A percentile compares a stretch with the other conserved stretches of the same genome.
phyloP scores from a whole-genome alignment of 2,329 filamentous ascomycete genomes.

The Zymoseptoria tritici region DNA sequence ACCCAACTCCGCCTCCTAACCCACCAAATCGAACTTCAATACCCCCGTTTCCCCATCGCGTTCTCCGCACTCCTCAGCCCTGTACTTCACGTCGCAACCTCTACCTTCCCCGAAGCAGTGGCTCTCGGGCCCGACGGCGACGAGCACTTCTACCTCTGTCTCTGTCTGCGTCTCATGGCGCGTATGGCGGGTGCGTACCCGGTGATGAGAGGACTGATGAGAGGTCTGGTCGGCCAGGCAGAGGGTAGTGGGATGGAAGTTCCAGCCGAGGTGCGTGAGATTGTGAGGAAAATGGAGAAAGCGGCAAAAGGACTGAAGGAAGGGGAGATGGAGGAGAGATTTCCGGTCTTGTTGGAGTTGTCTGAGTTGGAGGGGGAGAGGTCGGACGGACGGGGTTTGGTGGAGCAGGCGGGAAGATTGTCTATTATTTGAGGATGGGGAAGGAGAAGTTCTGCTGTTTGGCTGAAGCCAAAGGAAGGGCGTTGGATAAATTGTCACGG shows the following conservation, averaged over 20 bases:
- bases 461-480: too few species aligned
- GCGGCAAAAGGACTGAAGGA: background rate
- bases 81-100: conserved; percentile 3
- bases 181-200: conserved; percentile 5
- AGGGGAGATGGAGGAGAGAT: background rate
- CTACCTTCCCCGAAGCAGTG: background rate
- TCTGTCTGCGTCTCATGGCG: conserved; percentile 6
- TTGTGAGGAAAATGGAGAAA: background rate
- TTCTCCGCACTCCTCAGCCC: background rate
- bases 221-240: background rate
- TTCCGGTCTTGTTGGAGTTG: background rate
- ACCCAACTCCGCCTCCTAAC: conserved; percentile 2
- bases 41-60: conserved; percentile 1
- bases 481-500: too few species aligned
- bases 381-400: background rate
- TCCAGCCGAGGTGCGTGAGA: background rate
- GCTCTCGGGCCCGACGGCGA: background rate
- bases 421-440: background rate
- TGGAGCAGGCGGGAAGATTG: background rate
- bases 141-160: conserved; percentile 7
- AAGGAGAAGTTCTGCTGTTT: background rate
- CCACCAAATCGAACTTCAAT: conserved; percentile 7
- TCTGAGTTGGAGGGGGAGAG: background rate
- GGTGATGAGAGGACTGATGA: conserved; percentile 1
- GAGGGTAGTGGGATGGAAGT: background rate